Evolutionary conservation across 345 rosid species (phyloP).

Genomic region (Syzygium oleosum): DNA sequence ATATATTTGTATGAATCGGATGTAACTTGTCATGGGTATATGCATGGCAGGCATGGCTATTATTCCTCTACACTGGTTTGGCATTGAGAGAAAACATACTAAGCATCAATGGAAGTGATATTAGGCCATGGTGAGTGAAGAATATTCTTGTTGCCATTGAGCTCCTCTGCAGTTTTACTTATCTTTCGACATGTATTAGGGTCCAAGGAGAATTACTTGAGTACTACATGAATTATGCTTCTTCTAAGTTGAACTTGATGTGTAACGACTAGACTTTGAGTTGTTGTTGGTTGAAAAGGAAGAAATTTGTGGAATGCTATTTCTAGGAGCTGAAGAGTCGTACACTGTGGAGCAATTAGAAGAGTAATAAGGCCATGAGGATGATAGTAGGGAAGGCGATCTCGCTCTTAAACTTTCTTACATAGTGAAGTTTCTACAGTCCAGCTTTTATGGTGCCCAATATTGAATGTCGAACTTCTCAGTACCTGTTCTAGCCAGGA

Average conservation of each 20-base stretch:
- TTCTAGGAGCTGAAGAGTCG: not conserved
- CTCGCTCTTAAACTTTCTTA: not conserved
- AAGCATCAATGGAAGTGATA: conserved; percentile 96
- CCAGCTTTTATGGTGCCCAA: not conserved
- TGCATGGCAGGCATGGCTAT: conserved; percentile 63
- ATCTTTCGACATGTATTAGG: not conserved
- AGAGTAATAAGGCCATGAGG: not conserved
- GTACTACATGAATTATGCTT: not conserved
- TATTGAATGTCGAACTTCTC: not conserved
- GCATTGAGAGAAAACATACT: conserved; percentile 90
- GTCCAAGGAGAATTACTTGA: not conserved
- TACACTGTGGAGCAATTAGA: not conserved
- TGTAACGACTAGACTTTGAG: not conserved
- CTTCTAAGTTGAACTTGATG: not conserved
- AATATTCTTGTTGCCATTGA: not conserved
- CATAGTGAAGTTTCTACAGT: not conserved
- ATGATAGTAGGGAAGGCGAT: not conserved
- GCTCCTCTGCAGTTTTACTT: not conserved
- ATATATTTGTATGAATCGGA: not conserved
- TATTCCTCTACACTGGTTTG: conserved; percentile 94
- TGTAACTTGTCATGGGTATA: not conserved
- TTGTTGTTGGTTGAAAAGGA: not conserved
- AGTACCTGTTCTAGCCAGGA: not conserved
- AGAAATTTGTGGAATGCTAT: not conserved
- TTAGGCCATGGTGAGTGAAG: conserved; percentile 74